These are phyloP conservation scores for Taxawa tesnikishii DNA, from an alignment of 2,329 filamentous ascomycete species.

Conservation along the genomic window DNA sequence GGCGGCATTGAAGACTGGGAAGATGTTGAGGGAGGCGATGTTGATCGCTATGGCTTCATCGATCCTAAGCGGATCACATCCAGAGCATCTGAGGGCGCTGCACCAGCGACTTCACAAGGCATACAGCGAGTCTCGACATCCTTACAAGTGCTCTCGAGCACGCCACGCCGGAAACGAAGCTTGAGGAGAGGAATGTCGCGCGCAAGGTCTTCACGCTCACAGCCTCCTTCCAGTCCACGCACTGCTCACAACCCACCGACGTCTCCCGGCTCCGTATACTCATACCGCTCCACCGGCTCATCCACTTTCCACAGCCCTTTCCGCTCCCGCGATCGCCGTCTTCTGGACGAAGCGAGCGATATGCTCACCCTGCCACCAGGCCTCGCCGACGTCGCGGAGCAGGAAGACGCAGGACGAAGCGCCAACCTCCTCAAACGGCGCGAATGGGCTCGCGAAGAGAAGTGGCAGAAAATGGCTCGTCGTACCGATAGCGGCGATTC, in stretches of 20 bases:
- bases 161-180: slow-evolving; percentile 40
- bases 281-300: slow-evolving; percentile 23
- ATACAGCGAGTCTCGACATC: slow-evolving; percentile 49
- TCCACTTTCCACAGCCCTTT: slow-evolving; percentile 18
- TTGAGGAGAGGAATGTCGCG: slow-evolving; percentile 38
- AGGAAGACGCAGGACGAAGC: slow-evolving; percentile 33
- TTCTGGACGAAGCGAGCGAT: slow-evolving; percentile 48
- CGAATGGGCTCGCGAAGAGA: slow-evolving; percentile 50
- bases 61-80: slow-evolving; percentile 27
- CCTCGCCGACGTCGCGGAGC: slow-evolving; percentile 31
- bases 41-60: slow-evolving; percentile 57
- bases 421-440: slow-evolving; percentile 41
- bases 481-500: slow-evolving; percentile 21
- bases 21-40: slow-evolving; percentile 44
- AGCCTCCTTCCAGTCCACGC: slow-evolving; percentile 13
- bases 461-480: slow-evolving; percentile 56
- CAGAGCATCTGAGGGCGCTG: slow-evolving; percentile 14
- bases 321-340: slow-evolving; percentile 38
- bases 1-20: slow-evolving; percentile 56
- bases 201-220: slow-evolving; percentile 28
- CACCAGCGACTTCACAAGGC: slow-evolving; percentile 24
- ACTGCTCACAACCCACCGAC: slow-evolving; percentile 15
- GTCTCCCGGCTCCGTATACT: slow-evolving; percentile 21
- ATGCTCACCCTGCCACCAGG: slow-evolving; percentile 51
- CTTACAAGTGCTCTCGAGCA: slow-evolving; percentile 42